These are phyloP conservation scores for Phytophthora sp. DNA, from an alignment of 352 stramenopile species.

Conservation along the genomic window DNA sequence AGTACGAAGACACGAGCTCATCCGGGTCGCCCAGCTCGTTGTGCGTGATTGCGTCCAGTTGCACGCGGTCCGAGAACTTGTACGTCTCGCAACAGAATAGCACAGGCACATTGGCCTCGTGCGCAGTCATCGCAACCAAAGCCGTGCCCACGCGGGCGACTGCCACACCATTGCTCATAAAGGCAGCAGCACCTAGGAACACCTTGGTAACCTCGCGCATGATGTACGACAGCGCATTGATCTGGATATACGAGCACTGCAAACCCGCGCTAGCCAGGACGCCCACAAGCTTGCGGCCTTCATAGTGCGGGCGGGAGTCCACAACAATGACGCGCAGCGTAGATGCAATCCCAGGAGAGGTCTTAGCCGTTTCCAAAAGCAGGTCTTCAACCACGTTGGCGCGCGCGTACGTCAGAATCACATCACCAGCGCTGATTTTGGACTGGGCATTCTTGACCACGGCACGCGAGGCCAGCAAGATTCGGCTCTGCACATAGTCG, in stretches of 20 bases:
- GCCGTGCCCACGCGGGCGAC: conserved; percentile 92
- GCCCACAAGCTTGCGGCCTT: conserved; percentile 84
- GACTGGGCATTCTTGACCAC: conserved; percentile 88
- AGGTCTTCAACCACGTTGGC: conserved; percentile 93
- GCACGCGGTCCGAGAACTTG: conserved; percentile 96
- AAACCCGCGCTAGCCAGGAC: conserved; percentile 75
- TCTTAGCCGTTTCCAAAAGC: conserved; percentile 62
- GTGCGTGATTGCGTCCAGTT: conserved; percentile 97
- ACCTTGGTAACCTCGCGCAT: conserved; percentile 97
- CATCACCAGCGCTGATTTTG: conserved; percentile 93
- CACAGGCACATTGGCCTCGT: conserved; percentile 93
- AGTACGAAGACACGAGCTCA: conserved; percentile 75
- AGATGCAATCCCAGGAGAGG: conserved; percentile 29
- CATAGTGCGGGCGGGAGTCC: conserved; percentile 89
- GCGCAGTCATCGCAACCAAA: conserved; percentile 92
- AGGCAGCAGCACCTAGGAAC: conserved; percentile 92
- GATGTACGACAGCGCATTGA: conserved; percentile 96
- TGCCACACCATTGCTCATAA: conserved; percentile 96
- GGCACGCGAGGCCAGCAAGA: conserved; percentile 91
- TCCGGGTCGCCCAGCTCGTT: conserved; percentile 98
- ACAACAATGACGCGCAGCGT: conserved; percentile 94
- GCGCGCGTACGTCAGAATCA: conserved; percentile 95
- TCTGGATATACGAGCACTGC: conserved; percentile 93
- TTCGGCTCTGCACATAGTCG: conserved; percentile 93
- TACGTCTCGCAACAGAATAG: conserved; percentile 99